phyloP scores from a whole-genome alignment of 371 early-diverging fungal species.

The Gilbertella persicaria region DNA sequence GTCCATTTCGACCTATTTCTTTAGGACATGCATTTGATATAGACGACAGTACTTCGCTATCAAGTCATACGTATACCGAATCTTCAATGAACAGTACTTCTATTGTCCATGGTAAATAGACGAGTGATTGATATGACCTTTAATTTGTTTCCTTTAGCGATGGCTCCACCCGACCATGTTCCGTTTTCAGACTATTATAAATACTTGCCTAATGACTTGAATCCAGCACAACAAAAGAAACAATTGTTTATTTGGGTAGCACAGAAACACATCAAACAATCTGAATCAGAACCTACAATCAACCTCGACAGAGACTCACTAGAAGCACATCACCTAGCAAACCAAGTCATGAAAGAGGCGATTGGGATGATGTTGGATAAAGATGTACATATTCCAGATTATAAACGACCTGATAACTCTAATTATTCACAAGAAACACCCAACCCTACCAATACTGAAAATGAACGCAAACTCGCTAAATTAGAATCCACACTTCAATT shows the following conservation, averaged over 20 bases:
- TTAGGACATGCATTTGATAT: too few relatives aligned
- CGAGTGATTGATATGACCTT: not conserved
- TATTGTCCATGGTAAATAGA: not conserved
- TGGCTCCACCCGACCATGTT: not conserved
- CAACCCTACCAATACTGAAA: not conserved
- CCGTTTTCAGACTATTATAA: not conserved
- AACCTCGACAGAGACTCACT: not conserved
- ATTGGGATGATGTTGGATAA: not conserved
- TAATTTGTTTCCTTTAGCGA: not conserved
- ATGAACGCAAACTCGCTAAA: not conserved
- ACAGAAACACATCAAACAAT: not conserved
- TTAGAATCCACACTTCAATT: not conserved
- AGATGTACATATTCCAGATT: not conserved
- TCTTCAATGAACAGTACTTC: too few relatives aligned
- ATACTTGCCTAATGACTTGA: not conserved
- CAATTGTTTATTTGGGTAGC: not conserved
- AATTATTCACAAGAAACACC: not conserved
- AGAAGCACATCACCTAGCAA: not conserved
- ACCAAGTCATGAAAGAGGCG: not conserved
- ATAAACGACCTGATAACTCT: not conserved
- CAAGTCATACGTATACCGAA: too few relatives aligned
- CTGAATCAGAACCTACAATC: not conserved
- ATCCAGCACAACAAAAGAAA: not conserved
- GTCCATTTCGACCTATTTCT: too few relatives aligned
- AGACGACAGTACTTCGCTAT: too few relatives aligned